Percentiles rank a stretch among this genome's conserved stretches.
phyloP scores from a whole-genome alignment of 2,329 filamentous ascomycete genomes.

The Talaromyces pinophilus region DNA sequence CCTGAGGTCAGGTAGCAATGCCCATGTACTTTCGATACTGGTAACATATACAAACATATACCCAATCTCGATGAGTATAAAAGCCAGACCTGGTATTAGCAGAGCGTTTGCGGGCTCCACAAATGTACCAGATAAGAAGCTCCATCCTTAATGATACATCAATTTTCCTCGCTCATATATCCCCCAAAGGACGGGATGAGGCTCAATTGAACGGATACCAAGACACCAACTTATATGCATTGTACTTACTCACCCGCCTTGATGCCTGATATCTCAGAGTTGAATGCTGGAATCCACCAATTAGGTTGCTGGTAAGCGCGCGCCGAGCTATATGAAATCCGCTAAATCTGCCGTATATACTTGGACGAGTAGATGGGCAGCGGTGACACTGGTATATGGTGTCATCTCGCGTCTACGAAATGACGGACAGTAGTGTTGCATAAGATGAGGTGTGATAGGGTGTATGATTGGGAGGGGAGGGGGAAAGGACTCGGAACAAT shows the following conservation, averaged over 20 bases:
- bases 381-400: not conserved
- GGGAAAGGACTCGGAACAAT: conserved; percentile 1
- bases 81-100: not conserved
- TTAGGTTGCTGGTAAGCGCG: not conserved
- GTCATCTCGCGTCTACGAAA: not conserved
- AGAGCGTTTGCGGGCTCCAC: not conserved
- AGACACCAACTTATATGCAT: conserved; percentile 2
- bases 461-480: not conserved
- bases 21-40: not conserved
- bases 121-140: not conserved
- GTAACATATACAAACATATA: conserved; percentile 6
- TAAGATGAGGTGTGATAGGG: not conserved
- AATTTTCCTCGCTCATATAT: conserved; percentile 3
- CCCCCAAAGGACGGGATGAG: not conserved
- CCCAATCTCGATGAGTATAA: not conserved
- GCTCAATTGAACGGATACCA: conserved; percentile 10
- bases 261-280: conserved; percentile 4
- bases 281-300: not conserved
- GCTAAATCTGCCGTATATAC: not conserved
- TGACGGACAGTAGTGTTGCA: not conserved
- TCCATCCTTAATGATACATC: conserved; percentile 7
- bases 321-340: not conserved
- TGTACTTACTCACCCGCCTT: not conserved
- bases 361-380: not conserved
- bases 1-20: conserved; percentile 4